A percentile compares a stretch with the other conserved stretches of the same genome.
These are phyloP conservation scores for Viridothelium virens DNA, from an alignment of 495 filamentous ascomycete species.

Conservation along the genomic window DNA sequence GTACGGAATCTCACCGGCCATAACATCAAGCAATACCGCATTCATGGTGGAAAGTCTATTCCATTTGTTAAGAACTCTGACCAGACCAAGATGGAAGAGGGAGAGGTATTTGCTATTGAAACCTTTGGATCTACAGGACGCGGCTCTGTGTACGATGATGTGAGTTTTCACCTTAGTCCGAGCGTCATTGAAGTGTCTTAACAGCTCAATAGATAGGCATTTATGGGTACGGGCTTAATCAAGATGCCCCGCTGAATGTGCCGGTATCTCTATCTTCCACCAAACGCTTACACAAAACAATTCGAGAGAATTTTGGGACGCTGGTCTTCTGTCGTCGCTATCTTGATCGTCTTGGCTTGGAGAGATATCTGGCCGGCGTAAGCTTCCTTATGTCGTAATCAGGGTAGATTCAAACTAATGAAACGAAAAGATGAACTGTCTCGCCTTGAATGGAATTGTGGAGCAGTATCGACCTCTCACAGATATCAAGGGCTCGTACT, in stretches of 20 bases:
- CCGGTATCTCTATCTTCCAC: conserved; percentile 51
- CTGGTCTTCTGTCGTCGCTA: conserved; percentile 81
- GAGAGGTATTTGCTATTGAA: conserved; percentile 87
- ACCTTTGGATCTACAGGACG: conserved; percentile 51
- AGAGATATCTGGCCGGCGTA: conserved; percentile 74
- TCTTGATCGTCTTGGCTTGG: conserved; percentile 74
- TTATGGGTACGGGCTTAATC: conserved; percentile 45
- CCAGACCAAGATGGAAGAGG: conserved; percentile 79
- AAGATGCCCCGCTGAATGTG: conserved; percentile 52
- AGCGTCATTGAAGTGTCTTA: conserved; percentile 81
- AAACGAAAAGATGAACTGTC: too few relatives aligned
- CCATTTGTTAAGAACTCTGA: conserved; percentile 77
- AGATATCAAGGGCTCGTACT: conserved; percentile 50
- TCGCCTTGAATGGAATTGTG: conserved; percentile 42
- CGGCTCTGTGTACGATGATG: too few relatives aligned
- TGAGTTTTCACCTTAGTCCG: too few relatives aligned
- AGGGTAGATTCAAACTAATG: too few relatives aligned
- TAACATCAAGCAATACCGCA: conserved; percentile 75
- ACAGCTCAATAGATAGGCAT: conserved; percentile 66
- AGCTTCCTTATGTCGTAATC: conserved; percentile 32
- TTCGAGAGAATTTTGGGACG: conserved; percentile 89
- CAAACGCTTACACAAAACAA: conserved; percentile 72
- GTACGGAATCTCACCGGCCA: conserved; percentile 88
- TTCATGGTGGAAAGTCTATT: conserved; percentile 83
- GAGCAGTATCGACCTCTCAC: conserved; percentile 47